Percentiles rank a stretch among this genome's conserved stretches.
Conservation (phyloP, 2,329 filamentous ascomycete genomes). For the Falciphora oryzae region DNA sequence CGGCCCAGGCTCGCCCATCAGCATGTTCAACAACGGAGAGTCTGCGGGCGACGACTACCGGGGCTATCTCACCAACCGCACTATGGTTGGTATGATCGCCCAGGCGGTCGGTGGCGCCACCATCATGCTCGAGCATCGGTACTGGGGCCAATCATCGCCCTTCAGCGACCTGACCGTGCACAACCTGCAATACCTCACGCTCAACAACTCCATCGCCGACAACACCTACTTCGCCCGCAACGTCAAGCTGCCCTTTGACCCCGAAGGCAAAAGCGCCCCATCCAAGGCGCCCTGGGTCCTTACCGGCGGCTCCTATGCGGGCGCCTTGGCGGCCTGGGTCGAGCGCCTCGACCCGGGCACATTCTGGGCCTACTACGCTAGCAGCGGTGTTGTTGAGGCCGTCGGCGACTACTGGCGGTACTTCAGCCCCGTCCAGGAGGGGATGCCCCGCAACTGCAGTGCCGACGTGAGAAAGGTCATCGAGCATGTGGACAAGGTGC, state of each 20-base stretch:
- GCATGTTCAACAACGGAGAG: conserved; percentile 34
- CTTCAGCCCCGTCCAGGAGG: conserved; percentile 46
- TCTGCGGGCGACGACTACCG: conserved; percentile 19
- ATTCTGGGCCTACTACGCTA: conserved; percentile 53
- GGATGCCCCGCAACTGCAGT: conserved; percentile 52
- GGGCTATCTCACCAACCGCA: conserved; percentile 11
- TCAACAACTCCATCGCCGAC: conserved; percentile 35
- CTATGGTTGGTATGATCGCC: conserved; percentile 31
- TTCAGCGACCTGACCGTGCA: conserved; percentile 28
- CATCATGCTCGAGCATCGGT: conserved; percentile 36
- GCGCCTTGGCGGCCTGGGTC: conserved; percentile 48
- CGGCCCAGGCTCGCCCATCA: conserved; percentile 33
- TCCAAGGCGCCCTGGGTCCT: conserved; percentile 48
- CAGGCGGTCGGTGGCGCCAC: conserved; percentile 32
- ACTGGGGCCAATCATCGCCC: conserved; percentile 35
- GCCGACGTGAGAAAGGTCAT: conserved; percentile 45
- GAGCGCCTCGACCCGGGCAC: conserved; percentile 46
- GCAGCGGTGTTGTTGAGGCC: conserved; percentile 48
- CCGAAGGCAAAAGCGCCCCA: conserved; percentile 35
- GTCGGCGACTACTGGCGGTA: conserved; percentile 50
- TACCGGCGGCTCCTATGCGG: conserved; percentile 50
- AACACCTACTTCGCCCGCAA: conserved; percentile 34
- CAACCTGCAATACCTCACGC: conserved; percentile 33
- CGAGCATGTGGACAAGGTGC: conserved; percentile 43
- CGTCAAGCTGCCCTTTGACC: conserved; percentile 39